phyloP scores from a whole-genome alignment of 2,329 filamentous ascomycete species.

The Lasiodiplodia theobromae region DNA sequence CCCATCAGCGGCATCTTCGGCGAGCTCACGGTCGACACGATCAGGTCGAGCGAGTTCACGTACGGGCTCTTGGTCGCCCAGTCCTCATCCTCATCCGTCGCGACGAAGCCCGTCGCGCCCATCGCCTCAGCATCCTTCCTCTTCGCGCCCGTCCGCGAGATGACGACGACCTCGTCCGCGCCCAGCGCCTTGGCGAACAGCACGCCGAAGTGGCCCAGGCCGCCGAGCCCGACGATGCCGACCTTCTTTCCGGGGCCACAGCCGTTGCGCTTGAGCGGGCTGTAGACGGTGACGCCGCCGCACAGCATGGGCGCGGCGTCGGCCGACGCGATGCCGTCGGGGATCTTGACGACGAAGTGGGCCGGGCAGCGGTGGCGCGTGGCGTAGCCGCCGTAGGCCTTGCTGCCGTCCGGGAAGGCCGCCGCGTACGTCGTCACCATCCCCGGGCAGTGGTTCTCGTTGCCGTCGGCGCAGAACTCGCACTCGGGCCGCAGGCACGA shows the following conservation, averaged over 20 bases:
- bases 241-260: conserved; percentile 75
- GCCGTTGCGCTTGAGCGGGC: conserved; percentile 71
- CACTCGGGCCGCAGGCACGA: conserved; percentile 58
- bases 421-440: conserved; percentile 67
- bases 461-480: conserved; percentile 58
- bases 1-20: conserved; percentile 68
- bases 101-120: conserved; percentile 66
- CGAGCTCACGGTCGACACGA: conserved; percentile 64
- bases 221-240: conserved; percentile 75
- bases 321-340: conserved; percentile 55
- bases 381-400: conserved; percentile 71
- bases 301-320: conserved; percentile 76
- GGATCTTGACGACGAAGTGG: conserved; percentile 67
- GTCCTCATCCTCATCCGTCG: conserved; percentile 62
- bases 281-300: conserved; percentile 77
- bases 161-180: conserved; percentile 69
- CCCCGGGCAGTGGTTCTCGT: conserved; percentile 52
- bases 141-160: conserved; percentile 68
- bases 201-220: conserved; percentile 76
- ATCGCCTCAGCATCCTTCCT: conserved; percentile 66
- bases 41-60: conserved; percentile 59
- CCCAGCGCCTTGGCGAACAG: conserved; percentile 74
- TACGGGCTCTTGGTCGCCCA: conserved; percentile 63
- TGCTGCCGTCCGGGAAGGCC: conserved; percentile 65
- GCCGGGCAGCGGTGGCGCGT: conserved; percentile 61